These are phyloP conservation scores for Starmera quercuum DNA, from an alignment of 805 yeast species.

Conservation along the genomic window DNA sequence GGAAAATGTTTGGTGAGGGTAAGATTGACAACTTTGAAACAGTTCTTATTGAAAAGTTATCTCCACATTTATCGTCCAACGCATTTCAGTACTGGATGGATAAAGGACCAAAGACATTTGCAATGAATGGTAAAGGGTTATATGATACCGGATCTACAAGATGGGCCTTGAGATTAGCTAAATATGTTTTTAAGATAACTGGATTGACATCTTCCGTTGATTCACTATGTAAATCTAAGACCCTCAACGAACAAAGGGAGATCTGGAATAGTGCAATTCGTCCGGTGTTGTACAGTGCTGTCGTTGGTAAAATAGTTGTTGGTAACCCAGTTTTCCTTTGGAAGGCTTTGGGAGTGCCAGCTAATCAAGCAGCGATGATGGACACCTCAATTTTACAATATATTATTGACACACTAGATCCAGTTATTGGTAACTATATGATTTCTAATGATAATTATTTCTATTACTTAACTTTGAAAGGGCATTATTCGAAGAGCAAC, in stretches of 20 bases:
- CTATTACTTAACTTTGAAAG: constrained; percentile 61
- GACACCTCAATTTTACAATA: constrained; percentile 64
- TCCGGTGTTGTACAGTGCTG: constrained; percentile 65
- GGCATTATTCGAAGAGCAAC: constrained; percentile 49
- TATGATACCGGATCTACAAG: constrained; percentile 80
- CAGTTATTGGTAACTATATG: constrained; percentile 55
- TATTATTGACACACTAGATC: constrained; percentile 73
- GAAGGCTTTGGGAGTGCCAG: constrained; percentile 88
- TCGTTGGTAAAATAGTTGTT: constrained; percentile 57
- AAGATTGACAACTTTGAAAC: constrained; percentile 44
- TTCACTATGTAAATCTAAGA: constrained; percentile 46
- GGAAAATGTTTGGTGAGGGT: constrained; percentile 77
- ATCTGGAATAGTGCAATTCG: constrained; percentile 59
- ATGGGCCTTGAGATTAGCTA: constrained; percentile 74
- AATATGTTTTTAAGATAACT: constrained; percentile 46
- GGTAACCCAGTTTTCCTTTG: constrained; percentile 84
- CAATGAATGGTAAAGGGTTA: constrained; percentile 48
- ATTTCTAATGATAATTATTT: constrained; percentile 70
- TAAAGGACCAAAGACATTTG: constrained; percentile 53
- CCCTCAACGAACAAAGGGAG: constrained; percentile 51
- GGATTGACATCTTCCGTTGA: constrained; percentile 47
- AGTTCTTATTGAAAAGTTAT: constrained; percentile 45
- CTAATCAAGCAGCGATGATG: constrained; percentile 78
- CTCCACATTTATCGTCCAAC: constrained; percentile 69
- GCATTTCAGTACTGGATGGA: constrained; percentile 78